A percentile compares a stretch with the other conserved stretches of the same genome.
phyloP scores from a whole-genome alignment of 2,329 filamentous ascomycete genomes.

The Cryphonectria carpinicola region DNA sequence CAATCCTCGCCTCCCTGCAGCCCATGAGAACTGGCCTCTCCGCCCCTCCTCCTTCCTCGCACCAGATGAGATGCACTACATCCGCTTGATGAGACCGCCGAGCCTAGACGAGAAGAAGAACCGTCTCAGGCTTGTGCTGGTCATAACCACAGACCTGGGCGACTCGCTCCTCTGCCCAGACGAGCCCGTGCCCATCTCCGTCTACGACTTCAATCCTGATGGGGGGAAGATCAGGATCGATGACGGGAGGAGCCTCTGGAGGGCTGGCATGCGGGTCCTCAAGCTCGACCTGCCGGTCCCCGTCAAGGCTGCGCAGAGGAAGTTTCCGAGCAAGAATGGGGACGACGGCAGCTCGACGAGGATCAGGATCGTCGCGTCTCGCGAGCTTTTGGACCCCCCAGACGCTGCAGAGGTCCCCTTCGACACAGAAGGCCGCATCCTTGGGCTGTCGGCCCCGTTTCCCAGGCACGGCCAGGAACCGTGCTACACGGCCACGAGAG shows the following conservation, averaged over 20 bases:
- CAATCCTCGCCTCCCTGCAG: not conserved
- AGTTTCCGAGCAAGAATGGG: not conserved
- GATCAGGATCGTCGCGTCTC: constrained; percentile 34
- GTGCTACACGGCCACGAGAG: constrained; percentile 37
- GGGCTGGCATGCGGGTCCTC: constrained; percentile 40
- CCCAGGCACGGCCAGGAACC: constrained; percentile 23
- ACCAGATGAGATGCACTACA: constrained; percentile 55
- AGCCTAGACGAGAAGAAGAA: constrained; percentile 38
- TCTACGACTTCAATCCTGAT: constrained; percentile 28
- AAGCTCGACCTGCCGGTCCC: constrained; percentile 40
- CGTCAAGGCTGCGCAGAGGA: constrained; percentile 5
- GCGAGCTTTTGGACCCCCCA: constrained; percentile 16
- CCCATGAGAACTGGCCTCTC: not conserved
- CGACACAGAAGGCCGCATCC: constrained; percentile 42
- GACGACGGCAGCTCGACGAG: constrained; percentile 25
- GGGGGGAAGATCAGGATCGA: not conserved
- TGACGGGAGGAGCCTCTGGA: constrained; percentile 34
- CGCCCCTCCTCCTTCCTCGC: not conserved
- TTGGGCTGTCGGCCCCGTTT: constrained; percentile 48
- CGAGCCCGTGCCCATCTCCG: constrained; percentile 47
- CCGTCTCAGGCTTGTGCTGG: constrained; percentile 50
- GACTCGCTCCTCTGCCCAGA: constrained; percentile 57
- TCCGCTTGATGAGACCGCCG: constrained; percentile 56
- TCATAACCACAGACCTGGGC: constrained; percentile 61
- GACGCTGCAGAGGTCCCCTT: constrained; percentile 34